Evolutionary conservation across 2,329 filamentous ascomycete genomes (phyloP), one percentile per base, ranked within the genome.

Genomic region (Botrytis byssoidea): DNA sequence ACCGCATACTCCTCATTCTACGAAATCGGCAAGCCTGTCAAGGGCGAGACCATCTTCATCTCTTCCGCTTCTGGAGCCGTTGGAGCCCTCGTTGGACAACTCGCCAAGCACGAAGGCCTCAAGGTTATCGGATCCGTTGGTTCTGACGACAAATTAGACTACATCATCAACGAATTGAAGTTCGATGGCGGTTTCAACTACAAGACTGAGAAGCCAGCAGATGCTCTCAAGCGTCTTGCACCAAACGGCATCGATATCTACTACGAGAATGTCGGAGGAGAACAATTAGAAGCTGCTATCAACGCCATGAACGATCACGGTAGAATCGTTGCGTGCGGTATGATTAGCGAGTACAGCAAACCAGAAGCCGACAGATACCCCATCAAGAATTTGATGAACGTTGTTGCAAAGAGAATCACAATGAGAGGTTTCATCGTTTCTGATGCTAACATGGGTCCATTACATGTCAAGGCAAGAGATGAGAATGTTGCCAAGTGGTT

Each of bases 131-230:
- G 92, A 51, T 92, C 89, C 72, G 92, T 93, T 25, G 92, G 92
- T 29, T 88, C 89, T n/a, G 91, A 94, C 79, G 88, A 91, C 80
- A 94, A 95, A 84, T 84, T 93, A 65, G 86, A 92, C 7, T 94
- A 88, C 83, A 92, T 94, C 81, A 90, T 92, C 81, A 89, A 91
- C 72, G 89, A 92, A 67, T 86, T 94, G 48, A 86, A 86, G 40
- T 94, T 94, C 80, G 91, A 94, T 79, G 87, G 82, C 32, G 92
- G 91, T 25, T 94, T 94, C 85, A 94, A 94, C 85, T 94, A 94
- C 85, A 93, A 93, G 86, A 93, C 87, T 73, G 92, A 93, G 84
- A 88, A 88, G 80, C 85, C 90, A 6, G 81, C 83, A 0, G 89
- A 90, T 59, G 91, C 91, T 0, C 85, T 94, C 66, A 82, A 85